These are phyloP conservation scores for Oryza officinalis DNA, from an alignment of 176 grass and related monocot species.

Conservation along the genomic window DNA sequence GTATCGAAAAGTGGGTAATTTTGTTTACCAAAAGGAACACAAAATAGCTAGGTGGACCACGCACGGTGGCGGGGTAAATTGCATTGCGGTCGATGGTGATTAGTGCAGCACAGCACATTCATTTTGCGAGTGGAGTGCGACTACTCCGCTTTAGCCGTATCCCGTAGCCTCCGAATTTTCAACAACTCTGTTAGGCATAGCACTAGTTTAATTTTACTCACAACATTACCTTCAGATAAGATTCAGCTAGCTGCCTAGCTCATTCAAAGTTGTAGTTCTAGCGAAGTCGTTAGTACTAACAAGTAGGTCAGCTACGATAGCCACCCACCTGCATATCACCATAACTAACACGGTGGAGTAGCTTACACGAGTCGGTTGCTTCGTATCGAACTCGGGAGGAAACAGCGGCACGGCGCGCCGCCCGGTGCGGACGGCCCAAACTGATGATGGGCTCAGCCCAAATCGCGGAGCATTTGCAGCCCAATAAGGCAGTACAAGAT, in stretches of 20 bases:
- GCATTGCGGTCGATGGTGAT: neutral
- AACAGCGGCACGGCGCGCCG: neutral
- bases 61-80: neutral
- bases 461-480: neutral
- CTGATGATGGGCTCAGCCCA: neutral
- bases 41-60: neutral
- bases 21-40: neutral
- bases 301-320: neutral
- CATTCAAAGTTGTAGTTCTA: too few species aligned
- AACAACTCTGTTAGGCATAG: neutral
- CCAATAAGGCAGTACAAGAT: too few species aligned
- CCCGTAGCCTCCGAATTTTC: neutral
- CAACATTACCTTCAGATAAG: too few species aligned
- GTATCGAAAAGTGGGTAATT: neutral
- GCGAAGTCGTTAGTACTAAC: too few species aligned
- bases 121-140: too few species aligned
- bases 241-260: too few species aligned
- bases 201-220: neutral
- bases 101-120: too few species aligned
- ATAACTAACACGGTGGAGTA: neutral
- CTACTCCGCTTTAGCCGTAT: neutral
- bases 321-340: neutral
- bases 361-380: neutral
- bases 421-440: neutral
- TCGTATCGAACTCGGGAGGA: neutral